Base-by-base conservation (phyloP, 352 stramenopile species). In the Albugo laibachii region DNA sequence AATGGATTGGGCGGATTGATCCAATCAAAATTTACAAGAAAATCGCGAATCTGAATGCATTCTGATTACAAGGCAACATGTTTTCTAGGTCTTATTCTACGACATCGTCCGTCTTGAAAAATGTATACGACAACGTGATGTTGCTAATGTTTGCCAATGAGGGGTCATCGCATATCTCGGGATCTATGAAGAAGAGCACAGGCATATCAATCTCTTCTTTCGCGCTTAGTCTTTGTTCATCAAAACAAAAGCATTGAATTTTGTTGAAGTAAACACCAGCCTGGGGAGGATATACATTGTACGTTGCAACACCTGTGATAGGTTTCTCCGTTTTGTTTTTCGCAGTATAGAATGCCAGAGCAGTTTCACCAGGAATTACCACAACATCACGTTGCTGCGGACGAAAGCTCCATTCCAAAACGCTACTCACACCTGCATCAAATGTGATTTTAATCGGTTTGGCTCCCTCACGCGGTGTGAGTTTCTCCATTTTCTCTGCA, bases 241-340 rank as follows among this genome's bases (percentile, higher is more conserved):
- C 95, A 58, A 99, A 99, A 63, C 95, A 99, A 66, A 99, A 99
- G 63, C 95, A 99, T 70, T 99, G 95, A 59, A 99, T 98, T 67
- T 99, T 99, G 75, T 99, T 98, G 63, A 99, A 99, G 65, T 99
- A 98, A 35, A 98, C 74, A 21, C 95, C 68, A 6, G 81, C 74
- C 49, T 97, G 95, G 20, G 93, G 91, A 34, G 95, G 95, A 57
- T 97, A 95, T 45, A 99, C 95, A 65, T 99, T 99, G 75, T 99
- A 99, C 20, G 95, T 99, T n/a, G 93, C 93, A 20, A 99, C 95
- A 47, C 95, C 95, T 31, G 94, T 98, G 49, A 99, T 97, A 19
- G 94, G 74, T 61, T 97, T 95, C 59, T 96, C 76, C 11, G 80
- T 95, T 53, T 94, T 89, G 69, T 99, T 99, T 48, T 86, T 97